Evolutionary conservation across 2,329 filamentous ascomycete species (phyloP), one percentile per base, ranked within the genome.

Genomic region (Xylariales sp.): DNA sequence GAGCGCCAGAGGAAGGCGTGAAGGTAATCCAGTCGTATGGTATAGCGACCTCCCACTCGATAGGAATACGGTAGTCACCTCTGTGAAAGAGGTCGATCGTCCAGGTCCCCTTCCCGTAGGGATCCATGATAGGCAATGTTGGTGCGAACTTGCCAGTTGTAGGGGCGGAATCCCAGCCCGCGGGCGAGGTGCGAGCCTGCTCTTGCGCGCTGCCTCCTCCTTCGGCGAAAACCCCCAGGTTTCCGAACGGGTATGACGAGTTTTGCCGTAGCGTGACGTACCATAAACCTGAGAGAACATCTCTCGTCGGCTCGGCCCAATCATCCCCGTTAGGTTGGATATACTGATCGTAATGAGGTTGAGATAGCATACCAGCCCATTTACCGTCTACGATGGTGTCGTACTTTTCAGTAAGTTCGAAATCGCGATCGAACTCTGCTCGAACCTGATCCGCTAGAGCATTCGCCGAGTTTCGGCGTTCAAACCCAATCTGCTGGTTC

Each of bases 301-400:
- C 89, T 1, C 85, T 81, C 0, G 89, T 82, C 1, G 86, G 84
- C 1, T 87, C 87, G 3, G 88, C 83, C 59, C 84, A 85, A 54
- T 89, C 87, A 34, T 87, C 82, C 79, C 86, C 87, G 3, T 85
- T 86, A 68, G 89, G 85, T 78, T 88, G 86, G 83, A 83, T 76
- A 64, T 77, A 77, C 56, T 70, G 73, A 64, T 76, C 78, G 45
- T 81, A 81, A 69, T 83, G 82, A 0, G 80, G 76, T 69, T 83
- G 86, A 46, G 83, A 80, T 72, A 88, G 78, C 65, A 89, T 86
- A 69, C 87, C 80, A 69, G 83, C 83, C 86, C 86, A 88, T 71
- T 89, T 89, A 0, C 86, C 84, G 59, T 78, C 76, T 0, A 86
- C 73, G 76, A 87, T 76, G 3, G 77, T 71, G 73, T 89, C 83